Conservation (phyloP, 306 rosid genomes). For the Abrus precatorius region DNA sequence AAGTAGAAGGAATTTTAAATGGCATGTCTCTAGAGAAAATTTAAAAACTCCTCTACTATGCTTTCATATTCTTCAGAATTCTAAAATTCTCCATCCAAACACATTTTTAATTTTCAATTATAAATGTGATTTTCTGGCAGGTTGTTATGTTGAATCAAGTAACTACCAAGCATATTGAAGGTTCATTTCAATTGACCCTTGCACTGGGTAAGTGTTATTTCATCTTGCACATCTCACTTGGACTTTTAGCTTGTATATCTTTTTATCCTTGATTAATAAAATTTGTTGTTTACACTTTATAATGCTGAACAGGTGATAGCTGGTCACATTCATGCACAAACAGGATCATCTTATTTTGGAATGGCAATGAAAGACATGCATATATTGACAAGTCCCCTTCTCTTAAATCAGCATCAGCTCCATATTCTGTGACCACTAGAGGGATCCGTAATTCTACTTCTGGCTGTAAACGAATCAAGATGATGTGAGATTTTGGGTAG, state of each 20-base stretch:
- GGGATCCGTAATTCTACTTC: conserved; percentile 69
- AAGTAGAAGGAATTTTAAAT: no score
- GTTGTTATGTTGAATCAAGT: conserved; percentile 94
- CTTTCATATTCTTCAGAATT: conserved; percentile 8
- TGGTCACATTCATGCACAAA: conserved; percentile 97
- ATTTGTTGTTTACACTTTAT: conserved; percentile 49
- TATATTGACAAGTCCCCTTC: conserved; percentile 86
- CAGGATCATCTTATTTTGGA: conserved; percentile 84
- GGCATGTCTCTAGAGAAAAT: no score
- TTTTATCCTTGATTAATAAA: neutral
- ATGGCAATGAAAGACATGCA: conserved; percentile 72
- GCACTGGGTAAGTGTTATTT: conserved; percentile 74
- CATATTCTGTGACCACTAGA: conserved; percentile 70
- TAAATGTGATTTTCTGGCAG: conserved; percentile 55
- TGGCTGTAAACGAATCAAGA: conserved; percentile 52
- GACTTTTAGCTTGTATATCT: neutral
- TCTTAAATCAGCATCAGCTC: conserved; percentile 73
- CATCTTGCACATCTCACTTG: conserved; percentile 40
- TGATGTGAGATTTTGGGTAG: conserved; percentile 41
- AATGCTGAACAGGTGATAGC: conserved; percentile 78
- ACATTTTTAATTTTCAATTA: neutral
- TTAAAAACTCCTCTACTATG: neutral
- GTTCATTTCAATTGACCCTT: conserved; percentile 89
- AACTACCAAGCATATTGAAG: conserved; percentile 79
- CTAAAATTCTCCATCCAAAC: neutral